Percentiles rank a stretch among this genome's conserved stretches.
phyloP scores from a whole-genome alignment of 345 rosid genomes.

The Carallia brachiata region DNA sequence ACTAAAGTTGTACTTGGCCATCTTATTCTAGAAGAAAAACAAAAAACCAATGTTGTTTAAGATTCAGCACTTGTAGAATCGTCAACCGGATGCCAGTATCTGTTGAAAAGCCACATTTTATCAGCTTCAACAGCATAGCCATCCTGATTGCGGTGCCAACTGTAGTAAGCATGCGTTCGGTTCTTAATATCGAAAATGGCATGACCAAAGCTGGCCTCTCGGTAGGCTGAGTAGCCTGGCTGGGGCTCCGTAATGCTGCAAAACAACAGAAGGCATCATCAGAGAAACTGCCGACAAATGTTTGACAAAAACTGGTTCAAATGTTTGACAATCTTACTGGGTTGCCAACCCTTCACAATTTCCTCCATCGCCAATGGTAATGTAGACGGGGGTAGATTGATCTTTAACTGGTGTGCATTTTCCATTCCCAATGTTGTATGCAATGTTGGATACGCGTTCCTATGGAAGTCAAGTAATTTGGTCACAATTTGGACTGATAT shows the following conservation, averaged over 20 bases:
- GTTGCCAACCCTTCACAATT: constrained; percentile 78
- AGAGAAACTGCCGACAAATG: background rate
- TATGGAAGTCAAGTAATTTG: constrained; percentile 10
- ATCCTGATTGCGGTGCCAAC: constrained; percentile 27
- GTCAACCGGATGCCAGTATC: constrained; percentile 10
- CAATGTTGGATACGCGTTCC: constrained; percentile 86
- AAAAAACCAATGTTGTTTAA: background rate
- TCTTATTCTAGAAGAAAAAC: background rate
- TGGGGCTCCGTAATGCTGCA: constrained; percentile 25
- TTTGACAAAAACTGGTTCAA: background rate
- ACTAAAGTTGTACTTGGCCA: too few species aligned
- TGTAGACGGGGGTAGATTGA: constrained; percentile 75
- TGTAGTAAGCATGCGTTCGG: constrained; percentile 20
- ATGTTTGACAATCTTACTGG: constrained; percentile 40
- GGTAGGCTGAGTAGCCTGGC: constrained; percentile 17
- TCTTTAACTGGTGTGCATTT: constrained; percentile 57
- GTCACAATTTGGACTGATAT: background rate
- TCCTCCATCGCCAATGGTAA: constrained; percentile 91
- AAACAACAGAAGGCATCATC: background rate
- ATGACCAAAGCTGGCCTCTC: constrained; percentile 29
- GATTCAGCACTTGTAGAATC: background rate
- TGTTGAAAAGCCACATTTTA: constrained; percentile 19
- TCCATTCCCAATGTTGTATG: constrained; percentile 63
- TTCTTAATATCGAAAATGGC: constrained; percentile 20
- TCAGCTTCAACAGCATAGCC: constrained; percentile 24